phyloP scores from a whole-genome alignment of 2,329 filamentous ascomycete species.

The Thelonectria rubi region DNA sequence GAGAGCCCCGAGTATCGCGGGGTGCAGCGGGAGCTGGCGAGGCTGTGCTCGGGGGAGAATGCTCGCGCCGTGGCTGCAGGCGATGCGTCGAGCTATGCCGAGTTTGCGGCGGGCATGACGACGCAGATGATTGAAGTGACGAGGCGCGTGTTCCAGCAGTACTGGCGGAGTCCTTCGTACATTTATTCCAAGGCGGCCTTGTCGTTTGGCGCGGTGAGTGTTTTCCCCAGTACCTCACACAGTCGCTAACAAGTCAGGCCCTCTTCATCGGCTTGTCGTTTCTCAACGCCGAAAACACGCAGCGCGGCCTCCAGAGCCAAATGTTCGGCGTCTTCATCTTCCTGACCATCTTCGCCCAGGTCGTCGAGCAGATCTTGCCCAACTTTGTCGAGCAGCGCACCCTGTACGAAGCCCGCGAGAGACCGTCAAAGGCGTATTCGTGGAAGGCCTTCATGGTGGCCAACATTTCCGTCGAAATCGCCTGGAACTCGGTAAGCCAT shows the following conservation, averaged over 20 bases:
- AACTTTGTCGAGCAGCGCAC: constrained; percentile 74
- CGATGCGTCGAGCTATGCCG: constrained; percentile 49
- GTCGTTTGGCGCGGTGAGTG: constrained; percentile 52
- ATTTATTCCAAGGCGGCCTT: constrained; percentile 76
- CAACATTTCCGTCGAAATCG: constrained; percentile 70
- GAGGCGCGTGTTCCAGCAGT: constrained; percentile 76
- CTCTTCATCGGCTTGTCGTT: constrained; percentile 78
- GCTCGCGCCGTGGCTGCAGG: constrained; percentile 35
- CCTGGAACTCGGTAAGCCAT: constrained; percentile 68
- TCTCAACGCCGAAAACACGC: constrained; percentile 66
- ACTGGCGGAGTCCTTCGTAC: constrained; percentile 80
- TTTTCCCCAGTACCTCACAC: neutral
- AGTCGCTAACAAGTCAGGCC: constrained; percentile 16
- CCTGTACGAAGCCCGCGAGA: constrained; percentile 75
- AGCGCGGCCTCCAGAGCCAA: constrained; percentile 74
- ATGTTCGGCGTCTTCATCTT: constrained; percentile 79
- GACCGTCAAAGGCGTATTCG: constrained; percentile 72
- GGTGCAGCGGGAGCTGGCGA: constrained; percentile 44
- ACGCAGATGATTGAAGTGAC: constrained; percentile 69
- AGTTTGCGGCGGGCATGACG: constrained; percentile 75
- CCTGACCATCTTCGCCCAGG: constrained; percentile 72
- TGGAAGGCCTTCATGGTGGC: constrained; percentile 74
- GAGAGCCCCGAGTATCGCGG: constrained; percentile 42
- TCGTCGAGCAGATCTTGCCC: constrained; percentile 74
- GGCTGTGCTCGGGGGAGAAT: constrained; percentile 26